A percentile compares a stretch with the other conserved stretches of the same genome.
Conservation (phyloP, 2,329 filamentous ascomycete genomes). For the Sporothrix globosa region DNA sequence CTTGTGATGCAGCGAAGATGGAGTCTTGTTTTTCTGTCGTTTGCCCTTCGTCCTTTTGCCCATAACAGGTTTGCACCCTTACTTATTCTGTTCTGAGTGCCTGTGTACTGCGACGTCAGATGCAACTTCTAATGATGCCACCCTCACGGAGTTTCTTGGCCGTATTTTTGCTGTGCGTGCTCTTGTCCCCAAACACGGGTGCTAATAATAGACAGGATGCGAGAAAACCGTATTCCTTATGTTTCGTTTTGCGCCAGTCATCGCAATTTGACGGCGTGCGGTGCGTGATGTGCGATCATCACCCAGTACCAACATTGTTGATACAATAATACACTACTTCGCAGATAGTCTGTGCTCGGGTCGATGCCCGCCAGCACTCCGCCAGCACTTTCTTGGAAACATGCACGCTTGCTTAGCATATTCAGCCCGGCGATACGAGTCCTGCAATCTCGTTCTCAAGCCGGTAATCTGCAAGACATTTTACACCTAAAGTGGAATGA, state of each 20-base stretch:
- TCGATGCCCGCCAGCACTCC: neutral
- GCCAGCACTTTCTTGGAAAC: neutral
- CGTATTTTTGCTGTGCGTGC: neutral
- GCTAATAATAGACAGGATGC: conserved; percentile 22
- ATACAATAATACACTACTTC: neutral
- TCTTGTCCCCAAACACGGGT: neutral
- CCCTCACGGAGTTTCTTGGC: neutral
- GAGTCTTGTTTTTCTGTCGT: neutral
- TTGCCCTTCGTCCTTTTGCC: neutral
- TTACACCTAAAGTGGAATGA: neutral
- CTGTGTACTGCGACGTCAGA: conserved; percentile 9
- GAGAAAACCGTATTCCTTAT: conserved; percentile 4
- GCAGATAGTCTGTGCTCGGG: conserved; percentile 4
- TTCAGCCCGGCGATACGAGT: neutral
- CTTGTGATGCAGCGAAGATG: conserved; percentile 20
- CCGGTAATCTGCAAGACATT: conserved; percentile 20
- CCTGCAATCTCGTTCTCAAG: conserved; percentile 21
- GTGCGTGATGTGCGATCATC: conserved; percentile 21
- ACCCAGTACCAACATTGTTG: neutral
- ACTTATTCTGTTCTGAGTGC: neutral
- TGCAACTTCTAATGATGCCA: conserved; percentile 12
- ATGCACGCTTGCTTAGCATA: conserved; percentile 6
- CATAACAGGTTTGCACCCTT: no score
- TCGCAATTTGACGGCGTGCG: conserved; percentile 2
- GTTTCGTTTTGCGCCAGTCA: conserved; percentile 23